These are phyloP conservation scores for Colletotrichum sp. DNA, from an alignment of 2,329 filamentous ascomycete species.

Conservation along the genomic window DNA sequence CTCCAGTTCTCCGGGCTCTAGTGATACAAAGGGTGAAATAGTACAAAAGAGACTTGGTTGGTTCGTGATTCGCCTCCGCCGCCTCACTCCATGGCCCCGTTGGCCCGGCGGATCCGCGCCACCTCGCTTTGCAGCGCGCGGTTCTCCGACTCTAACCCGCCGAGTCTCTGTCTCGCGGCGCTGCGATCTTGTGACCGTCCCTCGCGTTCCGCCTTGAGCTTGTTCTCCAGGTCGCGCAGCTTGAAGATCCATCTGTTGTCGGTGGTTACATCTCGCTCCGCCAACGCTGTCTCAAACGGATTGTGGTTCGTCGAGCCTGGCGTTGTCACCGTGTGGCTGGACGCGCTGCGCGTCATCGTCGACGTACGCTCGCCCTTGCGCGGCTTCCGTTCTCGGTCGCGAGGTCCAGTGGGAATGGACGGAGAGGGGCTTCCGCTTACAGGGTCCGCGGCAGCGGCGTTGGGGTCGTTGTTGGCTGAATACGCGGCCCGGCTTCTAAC, in stretches of 20 bases:
- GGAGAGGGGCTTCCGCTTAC: constrained; percentile 57
- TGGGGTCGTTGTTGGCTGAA: constrained; percentile 41
- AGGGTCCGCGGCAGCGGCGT: constrained; percentile 35
- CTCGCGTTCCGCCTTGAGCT: constrained; percentile 90
- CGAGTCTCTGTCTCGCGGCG: constrained; percentile 80
- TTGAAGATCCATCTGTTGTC: constrained; percentile 86
- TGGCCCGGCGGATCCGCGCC: constrained; percentile 37
- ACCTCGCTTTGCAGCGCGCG: constrained; percentile 71
- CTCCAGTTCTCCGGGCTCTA: background rate
- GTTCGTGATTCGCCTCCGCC: background rate
- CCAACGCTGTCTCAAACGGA: constrained; percentile 25
- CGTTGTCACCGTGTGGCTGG: constrained; percentile 11
- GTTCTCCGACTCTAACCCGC: constrained; percentile 78
- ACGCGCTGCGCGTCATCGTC: constrained; percentile 34
- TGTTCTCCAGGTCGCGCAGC: constrained; percentile 84
- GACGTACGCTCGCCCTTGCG: constrained; percentile 24
- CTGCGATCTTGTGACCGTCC: constrained; percentile 82
- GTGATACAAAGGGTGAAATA: background rate
- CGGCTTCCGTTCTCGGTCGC: constrained; percentile 37
- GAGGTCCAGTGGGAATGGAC: constrained; percentile 58
- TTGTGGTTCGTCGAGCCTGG: constrained; percentile 14
- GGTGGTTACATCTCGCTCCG: constrained; percentile 33
- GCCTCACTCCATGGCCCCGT: constrained; percentile 15
- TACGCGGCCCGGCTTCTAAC: constrained; percentile 57
- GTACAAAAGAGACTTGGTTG: background rate